phyloP scores from a whole-genome alignment of 2,329 filamentous ascomycete species.

The Botryotinia narcissicola region DNA sequence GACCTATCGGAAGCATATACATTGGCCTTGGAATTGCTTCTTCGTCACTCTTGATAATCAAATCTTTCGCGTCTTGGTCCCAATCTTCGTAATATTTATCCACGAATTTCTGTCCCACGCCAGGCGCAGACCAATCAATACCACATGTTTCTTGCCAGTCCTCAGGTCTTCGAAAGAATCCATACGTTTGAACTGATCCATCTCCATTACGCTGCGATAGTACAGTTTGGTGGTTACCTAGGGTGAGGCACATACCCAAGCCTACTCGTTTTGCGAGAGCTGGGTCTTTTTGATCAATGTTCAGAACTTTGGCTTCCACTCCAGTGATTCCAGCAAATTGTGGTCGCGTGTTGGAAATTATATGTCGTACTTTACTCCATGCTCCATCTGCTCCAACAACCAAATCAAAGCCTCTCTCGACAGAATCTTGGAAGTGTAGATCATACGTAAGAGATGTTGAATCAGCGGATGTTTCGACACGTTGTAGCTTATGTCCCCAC shows the following conservation, averaged over 20 bases:
- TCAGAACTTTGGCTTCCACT: slow-evolving; percentile 21
- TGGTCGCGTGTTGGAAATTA: slow-evolving; percentile 23
- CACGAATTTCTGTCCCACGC: slow-evolving; percentile 12
- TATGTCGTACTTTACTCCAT: slow-evolving; percentile 42
- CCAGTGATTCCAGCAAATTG: slow-evolving; percentile 24
- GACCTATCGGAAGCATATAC: slow-evolving; percentile 23
- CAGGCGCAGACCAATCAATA: slow-evolving; percentile 8
- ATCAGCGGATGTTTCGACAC: slow-evolving; percentile 32
- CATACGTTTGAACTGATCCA: slow-evolving; percentile 17
- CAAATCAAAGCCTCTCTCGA: slow-evolving; percentile 37
- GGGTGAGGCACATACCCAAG: slow-evolving; percentile 12
- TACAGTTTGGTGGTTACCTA: slow-evolving; percentile 12
- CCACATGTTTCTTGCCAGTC: slow-evolving; percentile 14
- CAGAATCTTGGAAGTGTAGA: slow-evolving; percentile 14
- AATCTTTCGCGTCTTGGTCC: slow-evolving; percentile 11
- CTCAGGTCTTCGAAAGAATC: slow-evolving; percentile 12
- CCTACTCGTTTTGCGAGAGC: slow-evolving; percentile 19
- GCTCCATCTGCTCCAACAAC: slow-evolving; percentile 43
- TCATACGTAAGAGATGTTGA: slow-evolving; percentile 16
- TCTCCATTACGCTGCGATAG: slow-evolving; percentile 13
- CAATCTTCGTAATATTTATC: slow-evolving; percentile 14
- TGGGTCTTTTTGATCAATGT: slow-evolving; percentile 22
- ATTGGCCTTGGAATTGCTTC: slow-evolving; percentile 23
- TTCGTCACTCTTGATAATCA: slow-evolving; percentile 21
- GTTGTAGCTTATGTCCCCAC: slow-evolving; percentile 29